Evolutionary conservation across 495 filamentous ascomycete genomes (phyloP).

Genomic region (Saxispiralis lemnorum): DNA sequence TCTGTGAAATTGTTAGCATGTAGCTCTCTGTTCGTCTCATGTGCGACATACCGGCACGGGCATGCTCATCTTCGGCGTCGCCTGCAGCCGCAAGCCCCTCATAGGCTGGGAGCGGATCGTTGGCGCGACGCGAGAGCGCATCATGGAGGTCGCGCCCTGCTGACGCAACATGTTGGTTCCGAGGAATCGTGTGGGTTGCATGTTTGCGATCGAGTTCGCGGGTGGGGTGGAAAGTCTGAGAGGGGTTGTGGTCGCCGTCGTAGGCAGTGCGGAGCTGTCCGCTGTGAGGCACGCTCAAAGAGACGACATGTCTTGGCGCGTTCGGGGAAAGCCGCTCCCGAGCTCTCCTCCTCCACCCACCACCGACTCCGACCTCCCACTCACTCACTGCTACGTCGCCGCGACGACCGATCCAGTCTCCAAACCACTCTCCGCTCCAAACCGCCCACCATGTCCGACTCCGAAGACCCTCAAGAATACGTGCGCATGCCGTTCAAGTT

Average conservation of each 20-base stretch:
- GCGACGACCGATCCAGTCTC: too few species aligned
- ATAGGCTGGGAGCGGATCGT: constrained; percentile 34
- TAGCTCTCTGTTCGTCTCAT: neutral
- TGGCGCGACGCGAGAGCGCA: constrained; percentile 3
- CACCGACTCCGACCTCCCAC: too few species aligned
- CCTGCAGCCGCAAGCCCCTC: constrained; percentile 37
- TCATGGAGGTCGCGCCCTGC: constrained; percentile 3
- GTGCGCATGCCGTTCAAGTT: constrained; percentile 99
- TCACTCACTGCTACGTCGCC: too few species aligned
- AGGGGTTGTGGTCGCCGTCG: neutral
- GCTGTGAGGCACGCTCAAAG: neutral
- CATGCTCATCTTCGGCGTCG: constrained; percentile 40
- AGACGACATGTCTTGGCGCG: neutral
- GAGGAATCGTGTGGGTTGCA: constrained; percentile 15
- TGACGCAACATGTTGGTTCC: constrained; percentile 15
- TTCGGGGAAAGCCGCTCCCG: too few species aligned
- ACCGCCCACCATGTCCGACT: constrained; percentile 57
- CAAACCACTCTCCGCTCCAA: too few species aligned
- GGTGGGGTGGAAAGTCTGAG: neutral
- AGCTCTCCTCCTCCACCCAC: too few species aligned
- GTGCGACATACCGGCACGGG: constrained; percentile 58
- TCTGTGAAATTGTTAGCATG: constrained; percentile 20
- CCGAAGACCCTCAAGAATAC: constrained; percentile 73
- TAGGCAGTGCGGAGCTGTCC: neutral
- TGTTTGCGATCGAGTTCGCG: neutral